A percentile compares a stretch with the other conserved stretches of the same genome.
Evolutionary conservation across 2,329 filamentous ascomycete genomes (phyloP).

Genomic region (Leptographium lundbergii): DNA sequence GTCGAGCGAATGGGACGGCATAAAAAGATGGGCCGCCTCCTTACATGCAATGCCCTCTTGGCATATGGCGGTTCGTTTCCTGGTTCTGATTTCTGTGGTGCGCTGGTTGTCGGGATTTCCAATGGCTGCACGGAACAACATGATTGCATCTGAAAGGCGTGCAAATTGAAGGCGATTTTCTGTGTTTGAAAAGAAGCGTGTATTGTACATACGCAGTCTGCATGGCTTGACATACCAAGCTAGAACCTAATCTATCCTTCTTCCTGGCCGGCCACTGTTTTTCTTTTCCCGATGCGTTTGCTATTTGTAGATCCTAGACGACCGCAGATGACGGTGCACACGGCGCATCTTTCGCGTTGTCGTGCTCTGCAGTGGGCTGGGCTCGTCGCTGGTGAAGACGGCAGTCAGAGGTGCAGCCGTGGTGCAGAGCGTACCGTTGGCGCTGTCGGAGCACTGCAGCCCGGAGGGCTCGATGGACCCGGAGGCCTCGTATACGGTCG

Average conservation of each 20-base stretch:
- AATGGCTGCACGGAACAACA: neutral
- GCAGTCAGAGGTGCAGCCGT: neutral
- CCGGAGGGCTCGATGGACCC: conserved; percentile 4
- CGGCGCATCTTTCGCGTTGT: neutral
- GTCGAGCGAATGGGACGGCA: neutral
- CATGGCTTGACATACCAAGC: neutral
- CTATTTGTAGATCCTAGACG: neutral
- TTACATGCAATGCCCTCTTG: too few species aligned
- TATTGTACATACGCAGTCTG: neutral
- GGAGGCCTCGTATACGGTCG: conserved; percentile 9
- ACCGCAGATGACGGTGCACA: neutral
- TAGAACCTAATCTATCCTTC: neutral
- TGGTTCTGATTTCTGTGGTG: neutral
- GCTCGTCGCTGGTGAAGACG: conserved; percentile 13
- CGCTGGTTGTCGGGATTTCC: neutral
- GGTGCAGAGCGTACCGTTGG: conserved; percentile 6
- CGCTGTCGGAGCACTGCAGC: conserved; percentile 5
- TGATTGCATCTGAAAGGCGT: neutral
- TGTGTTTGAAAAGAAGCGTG: neutral
- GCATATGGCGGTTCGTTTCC: neutral
- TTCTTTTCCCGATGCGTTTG: neutral
- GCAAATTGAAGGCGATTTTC: neutral
- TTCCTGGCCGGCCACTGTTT: neutral
- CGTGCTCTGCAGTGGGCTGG: conserved; percentile 7
- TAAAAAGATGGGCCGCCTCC: neutral